Evolutionary conservation across 1,139 yeast species (phyloP), one percentile per base, ranked within the genome.

Genomic region (Geotrichum phurueaensis): DNA sequence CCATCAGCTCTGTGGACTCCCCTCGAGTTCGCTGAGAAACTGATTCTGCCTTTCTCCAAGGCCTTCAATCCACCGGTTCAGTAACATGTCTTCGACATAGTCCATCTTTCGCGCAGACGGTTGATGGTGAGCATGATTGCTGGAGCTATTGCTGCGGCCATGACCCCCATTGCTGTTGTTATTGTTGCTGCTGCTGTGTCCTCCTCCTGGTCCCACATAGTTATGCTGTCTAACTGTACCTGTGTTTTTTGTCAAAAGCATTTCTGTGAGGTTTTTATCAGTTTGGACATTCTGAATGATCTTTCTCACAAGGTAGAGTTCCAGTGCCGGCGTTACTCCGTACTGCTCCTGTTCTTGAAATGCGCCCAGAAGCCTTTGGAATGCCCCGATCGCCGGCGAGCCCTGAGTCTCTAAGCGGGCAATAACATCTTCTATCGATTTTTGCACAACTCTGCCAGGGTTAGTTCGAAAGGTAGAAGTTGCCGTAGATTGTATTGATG

Each of bases 21-120:
- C 47, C 10, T 39, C 47, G 2, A 5, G 3, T 15, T 39, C 47
- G 47, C 18, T n/a, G 20, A 39, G 47, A 7, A 39, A 7, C 15
- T 48, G 57, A 48, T 54, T 51, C 18, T 51, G 53, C 51, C 60
- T 22, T 29, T 59, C 61, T 7, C 45, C 48, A 9, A 69, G 60
- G 3, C 76, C 72, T 53, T 78, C 80, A 6, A 80, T 73, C 83
- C 84, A 81, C 49, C 82, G 71, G 43, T 76, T 75, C 51, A 80
- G 67, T 43, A 80, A 67, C 57, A 81, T 66, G 60, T 79, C 79
- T 64, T 81, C 84, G 4, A 80, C 76, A 31, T 76, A 76, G 63
- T 80, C 82, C 31, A 76, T 88, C 84, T 66, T 65, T 23, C 72
- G 63, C 22, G 59, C 43, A n/a, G 59, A 39, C 22, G 52, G 22